These are phyloP conservation scores for Scheffersomyces parashehatae DNA, from an alignment of 1,139 yeast species.

Conservation along the genomic window DNA sequence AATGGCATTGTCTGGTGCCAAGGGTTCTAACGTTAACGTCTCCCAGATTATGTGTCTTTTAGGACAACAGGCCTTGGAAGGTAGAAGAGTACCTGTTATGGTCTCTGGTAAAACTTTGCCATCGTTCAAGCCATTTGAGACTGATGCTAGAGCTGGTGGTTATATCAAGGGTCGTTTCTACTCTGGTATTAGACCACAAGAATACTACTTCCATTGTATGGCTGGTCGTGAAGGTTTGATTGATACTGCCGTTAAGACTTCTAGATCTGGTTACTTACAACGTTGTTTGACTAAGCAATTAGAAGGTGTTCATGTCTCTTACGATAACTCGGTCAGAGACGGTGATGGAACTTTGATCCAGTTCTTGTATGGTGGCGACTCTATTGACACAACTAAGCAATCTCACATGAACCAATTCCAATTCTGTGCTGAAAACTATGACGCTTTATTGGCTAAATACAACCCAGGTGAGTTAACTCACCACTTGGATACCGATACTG, in stretches of 20 bases:
- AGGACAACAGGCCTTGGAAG: slow-evolving; percentile 99
- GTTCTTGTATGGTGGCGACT: slow-evolving; percentile 97
- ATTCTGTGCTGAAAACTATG: slow-evolving; percentile 90
- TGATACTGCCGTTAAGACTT: slow-evolving; percentile 98
- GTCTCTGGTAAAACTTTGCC: slow-evolving; percentile 97
- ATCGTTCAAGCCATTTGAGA: slow-evolving; percentile 93
- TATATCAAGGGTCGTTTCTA: slow-evolving; percentile 96
- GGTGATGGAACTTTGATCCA: slow-evolving; percentile 93
- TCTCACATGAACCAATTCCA: slow-evolving; percentile 92
- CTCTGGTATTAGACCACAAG: slow-evolving; percentile 98
- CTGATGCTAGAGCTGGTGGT: slow-evolving; percentile 98
- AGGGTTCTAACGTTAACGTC: slow-evolving; percentile 97
- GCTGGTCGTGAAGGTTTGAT: slow-evolving; percentile 99
- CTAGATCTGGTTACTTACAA: slow-evolving; percentile 97
- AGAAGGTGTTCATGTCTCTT: slow-evolving; percentile 93
- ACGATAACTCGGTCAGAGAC: slow-evolving; percentile 95
- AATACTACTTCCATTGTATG: slow-evolving; percentile 99
- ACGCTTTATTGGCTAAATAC: slow-evolving; percentile 81
- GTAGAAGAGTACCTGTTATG: slow-evolving; percentile 99
- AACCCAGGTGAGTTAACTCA: slow-evolving; percentile 78
- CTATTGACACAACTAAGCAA: slow-evolving; percentile 91
- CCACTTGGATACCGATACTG: slow-evolving; percentile 79
- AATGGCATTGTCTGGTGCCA: slow-evolving; percentile 99
- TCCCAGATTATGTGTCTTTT: slow-evolving; percentile 99
- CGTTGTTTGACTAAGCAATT: slow-evolving; percentile 97